Base-by-base conservation (phyloP, 1,139 yeast species). In the Pneumocystis wakefieldiae region DNA sequence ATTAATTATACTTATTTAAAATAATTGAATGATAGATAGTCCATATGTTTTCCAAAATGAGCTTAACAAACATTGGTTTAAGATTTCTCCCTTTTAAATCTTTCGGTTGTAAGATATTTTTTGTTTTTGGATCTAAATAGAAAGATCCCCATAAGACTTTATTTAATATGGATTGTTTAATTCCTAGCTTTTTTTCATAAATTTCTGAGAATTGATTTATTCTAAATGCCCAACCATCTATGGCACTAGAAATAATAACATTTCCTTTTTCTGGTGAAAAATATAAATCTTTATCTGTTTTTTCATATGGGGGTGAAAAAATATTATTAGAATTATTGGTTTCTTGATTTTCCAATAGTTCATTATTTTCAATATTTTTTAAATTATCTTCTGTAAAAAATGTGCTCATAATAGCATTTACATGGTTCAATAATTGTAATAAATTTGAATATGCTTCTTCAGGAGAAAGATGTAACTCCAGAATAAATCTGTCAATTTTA, bases 201-300 rank as follows among this genome's bases (percentile, higher is more conserved):
- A 94, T 83, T 65, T 87, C 84, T 5, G 97, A 88, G 75, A 92
- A 87, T 66, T 94, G 96, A 65, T 87, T 83, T 55, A 94, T 78
- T 62, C 90, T 87, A 74, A 94, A 94, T 0, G 97, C 98, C 98
- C 98, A 94, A 3, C 97, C 97, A 74, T 92, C 98, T 32, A 87
- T 78, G 0, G 98, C 98, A 57, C 95, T 86, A 0, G 96, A 91
- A 76, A 94, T 92, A 1, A 94, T 84, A 6, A 94, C 97, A 72
- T 94, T 94, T 72, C 91, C 90, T 70, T 82, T 81, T 63, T 87
- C 90, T 0, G 99, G 98, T 12, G 89, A 81, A 69, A 94, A 94
- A 72, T 94, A 94, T 57, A 92, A 76, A 69, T 86, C 94, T 60
- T 86, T 83, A 72, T 92, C 97, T 68, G 85, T 87, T 67, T 80